Conservation (phyloP, 257 asterid genomes). For the Solanum peruvianum region DNA sequence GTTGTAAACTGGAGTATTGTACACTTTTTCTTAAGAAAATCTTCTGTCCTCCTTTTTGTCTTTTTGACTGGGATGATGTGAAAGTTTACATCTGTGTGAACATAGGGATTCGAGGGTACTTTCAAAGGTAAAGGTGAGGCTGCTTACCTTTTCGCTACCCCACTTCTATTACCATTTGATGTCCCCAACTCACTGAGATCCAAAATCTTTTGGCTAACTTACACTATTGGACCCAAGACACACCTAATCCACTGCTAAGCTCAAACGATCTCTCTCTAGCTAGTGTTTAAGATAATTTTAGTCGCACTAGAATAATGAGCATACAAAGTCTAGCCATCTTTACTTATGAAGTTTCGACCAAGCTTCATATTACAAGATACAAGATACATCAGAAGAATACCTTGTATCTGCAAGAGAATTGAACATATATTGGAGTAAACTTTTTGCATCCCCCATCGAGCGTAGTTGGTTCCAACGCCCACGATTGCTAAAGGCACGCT, state of each 20-base stretch:
- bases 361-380: not conserved
- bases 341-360: not conserved
- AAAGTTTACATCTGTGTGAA: not conserved
- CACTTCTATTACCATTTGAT: not conserved
- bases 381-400: constrained; percentile 17
- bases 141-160: not conserved
- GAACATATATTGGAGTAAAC: constrained; percentile 79
- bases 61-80: not conserved
- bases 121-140: too few relatives aligned
- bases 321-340: not conserved
- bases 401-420: constrained; percentile 82
- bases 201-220: not conserved
- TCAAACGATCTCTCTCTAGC: not conserved
- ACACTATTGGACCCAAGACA: not conserved
- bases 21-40: not conserved
- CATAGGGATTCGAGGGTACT: not conserved
- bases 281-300: not conserved
- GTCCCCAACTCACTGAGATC: not conserved
- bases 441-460: constrained; percentile 93
- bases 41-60: not conserved
- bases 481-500: constrained; percentile 61
- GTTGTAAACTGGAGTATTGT: not conserved
- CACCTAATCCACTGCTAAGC: not conserved
- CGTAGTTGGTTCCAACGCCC: constrained; percentile 98
- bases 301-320: not conserved